A percentile compares a stretch with the other conserved stretches of the same genome.
phyloP scores from a whole-genome alignment of 202 grass and related monocot species.

The Eragrostis tef region DNA sequence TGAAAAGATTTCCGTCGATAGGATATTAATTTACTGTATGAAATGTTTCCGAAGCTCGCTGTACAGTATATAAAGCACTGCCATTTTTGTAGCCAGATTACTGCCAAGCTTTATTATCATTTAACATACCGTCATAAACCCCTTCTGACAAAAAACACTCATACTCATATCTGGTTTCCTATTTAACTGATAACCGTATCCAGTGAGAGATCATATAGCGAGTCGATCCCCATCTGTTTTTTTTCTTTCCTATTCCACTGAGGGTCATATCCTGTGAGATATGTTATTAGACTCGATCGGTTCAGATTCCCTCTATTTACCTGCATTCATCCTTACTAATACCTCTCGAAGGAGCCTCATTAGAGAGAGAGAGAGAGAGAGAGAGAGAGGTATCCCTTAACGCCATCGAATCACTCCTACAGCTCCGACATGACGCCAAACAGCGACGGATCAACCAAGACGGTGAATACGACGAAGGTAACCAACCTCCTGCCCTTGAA shows the following conservation, averaged over 20 bases:
- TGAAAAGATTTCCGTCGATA: background rate
- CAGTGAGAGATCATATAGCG: too few relatives aligned
- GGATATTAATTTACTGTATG: slow-evolving; percentile 23
- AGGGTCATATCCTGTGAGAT: slow-evolving; percentile 14
- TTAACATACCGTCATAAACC: background rate
- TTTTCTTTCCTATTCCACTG: background rate
- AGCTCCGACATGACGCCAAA: background rate
- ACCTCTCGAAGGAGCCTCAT: too few relatives aligned
- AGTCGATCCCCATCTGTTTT: too few relatives aligned
- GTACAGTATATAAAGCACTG: background rate
- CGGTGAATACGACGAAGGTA: too few relatives aligned
- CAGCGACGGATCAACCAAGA: background rate
- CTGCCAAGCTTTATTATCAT: slow-evolving; percentile 24
- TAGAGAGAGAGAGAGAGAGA: too few relatives aligned
- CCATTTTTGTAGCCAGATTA: background rate
- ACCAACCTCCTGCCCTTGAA: background rate
- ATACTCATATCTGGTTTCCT: background rate
- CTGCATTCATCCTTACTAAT: background rate
- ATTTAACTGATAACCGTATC: too few relatives aligned
- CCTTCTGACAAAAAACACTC: background rate
- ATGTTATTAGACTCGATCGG: background rate
- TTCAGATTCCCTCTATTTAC: background rate
- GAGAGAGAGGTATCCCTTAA: too few relatives aligned
- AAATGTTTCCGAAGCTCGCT: slow-evolving; percentile 8
- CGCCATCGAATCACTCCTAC: slow-evolving; percentile 8